A percentile compares a stretch with the other conserved stretches of the same genome.
phyloP scores from a whole-genome alignment of 1,139 yeast species.

The Blastobotrys capitulatus region DNA sequence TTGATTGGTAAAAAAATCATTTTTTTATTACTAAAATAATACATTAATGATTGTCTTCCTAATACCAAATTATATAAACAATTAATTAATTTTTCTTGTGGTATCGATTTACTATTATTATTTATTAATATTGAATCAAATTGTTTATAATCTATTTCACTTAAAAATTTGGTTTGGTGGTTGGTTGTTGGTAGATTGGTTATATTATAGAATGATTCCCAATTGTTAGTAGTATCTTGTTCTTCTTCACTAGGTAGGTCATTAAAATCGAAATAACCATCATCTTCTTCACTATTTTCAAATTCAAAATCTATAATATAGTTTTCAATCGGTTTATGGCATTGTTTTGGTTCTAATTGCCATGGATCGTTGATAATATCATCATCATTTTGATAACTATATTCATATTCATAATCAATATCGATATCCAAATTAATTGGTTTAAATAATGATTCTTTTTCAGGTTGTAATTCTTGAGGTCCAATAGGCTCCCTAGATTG shows the following conservation, averaged over 20 bases:
- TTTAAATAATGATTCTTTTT: neutral
- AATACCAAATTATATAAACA: slow-evolving; percentile 18
- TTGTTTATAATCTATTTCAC: neutral
- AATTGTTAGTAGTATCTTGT: neutral
- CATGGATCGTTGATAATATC: neutral
- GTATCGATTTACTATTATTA: slow-evolving; percentile 2
- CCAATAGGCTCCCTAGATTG: no score
- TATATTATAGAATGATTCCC: slow-evolving; percentile 11
- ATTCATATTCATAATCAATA: neutral
- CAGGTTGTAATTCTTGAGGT: no score
- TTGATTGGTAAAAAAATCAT: slow-evolving; percentile 16
- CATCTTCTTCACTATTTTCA: neutral
- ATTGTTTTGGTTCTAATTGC: neutral
- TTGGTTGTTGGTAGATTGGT: neutral
- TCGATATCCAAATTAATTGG: neutral
- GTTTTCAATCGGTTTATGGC: neutral
- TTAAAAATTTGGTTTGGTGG: neutral
- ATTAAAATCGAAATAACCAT: neutral
- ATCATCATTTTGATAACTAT: neutral
- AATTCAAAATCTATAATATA: neutral
- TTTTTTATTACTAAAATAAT: slow-evolving; percentile 15
- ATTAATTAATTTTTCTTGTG: slow-evolving; percentile 12
- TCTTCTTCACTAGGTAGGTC: neutral
- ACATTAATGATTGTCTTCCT: slow-evolving; percentile 21
- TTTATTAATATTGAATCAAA: slow-evolving; percentile 5